A percentile compares a stretch with the other conserved stretches of the same genome.
These are phyloP conservation scores for Lepraria neglecta DNA, from an alignment of 495 filamentous ascomycete genomes.

Conservation along the genomic window DNA sequence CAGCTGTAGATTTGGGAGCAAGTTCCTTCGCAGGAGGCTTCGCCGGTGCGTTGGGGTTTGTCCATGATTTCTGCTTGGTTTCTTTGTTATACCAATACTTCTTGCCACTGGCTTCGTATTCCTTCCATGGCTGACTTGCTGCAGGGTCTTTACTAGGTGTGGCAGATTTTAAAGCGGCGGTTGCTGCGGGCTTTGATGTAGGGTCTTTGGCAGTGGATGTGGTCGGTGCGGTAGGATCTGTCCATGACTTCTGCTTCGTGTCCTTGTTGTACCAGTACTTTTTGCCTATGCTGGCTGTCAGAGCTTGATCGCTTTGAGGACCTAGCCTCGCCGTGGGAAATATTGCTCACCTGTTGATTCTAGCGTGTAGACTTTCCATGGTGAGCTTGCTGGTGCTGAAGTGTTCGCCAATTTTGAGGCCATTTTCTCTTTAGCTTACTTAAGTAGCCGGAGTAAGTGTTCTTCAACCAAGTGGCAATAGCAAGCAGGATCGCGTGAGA, in stretches of 20 bases:
- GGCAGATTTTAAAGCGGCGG: not conserved
- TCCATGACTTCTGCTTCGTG: not conserved
- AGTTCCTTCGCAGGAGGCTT: not conserved
- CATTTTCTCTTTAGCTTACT: not conserved
- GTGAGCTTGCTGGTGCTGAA: constrained; percentile 6
- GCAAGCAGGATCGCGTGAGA: not conserved
- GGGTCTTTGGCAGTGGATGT: not conserved
- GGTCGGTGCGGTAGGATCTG: not conserved
- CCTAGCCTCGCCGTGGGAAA: not conserved
- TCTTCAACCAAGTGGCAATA: not conserved
- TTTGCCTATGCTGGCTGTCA: not conserved
- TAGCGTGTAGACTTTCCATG: constrained; percentile 1
- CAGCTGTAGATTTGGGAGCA: not conserved
- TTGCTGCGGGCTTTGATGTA: not conserved
- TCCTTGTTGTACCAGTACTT: constrained; percentile 4
- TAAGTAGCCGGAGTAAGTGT: not conserved
- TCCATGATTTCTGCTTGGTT: constrained; percentile 2
- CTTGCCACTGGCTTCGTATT: constrained; percentile 2
- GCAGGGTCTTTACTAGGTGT: not conserved
- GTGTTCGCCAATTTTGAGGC: not conserved
- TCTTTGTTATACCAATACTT: constrained; percentile 4
- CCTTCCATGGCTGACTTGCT: not conserved
- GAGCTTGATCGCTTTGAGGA: not conserved
- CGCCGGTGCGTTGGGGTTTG: not conserved
- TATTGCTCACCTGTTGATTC: not conserved